A percentile compares a stretch with the other conserved stretches of the same genome.
These are phyloP conservation scores for Stylosanthes scabra DNA, from an alignment of 331 rosid species.

Conservation along the genomic window DNA sequence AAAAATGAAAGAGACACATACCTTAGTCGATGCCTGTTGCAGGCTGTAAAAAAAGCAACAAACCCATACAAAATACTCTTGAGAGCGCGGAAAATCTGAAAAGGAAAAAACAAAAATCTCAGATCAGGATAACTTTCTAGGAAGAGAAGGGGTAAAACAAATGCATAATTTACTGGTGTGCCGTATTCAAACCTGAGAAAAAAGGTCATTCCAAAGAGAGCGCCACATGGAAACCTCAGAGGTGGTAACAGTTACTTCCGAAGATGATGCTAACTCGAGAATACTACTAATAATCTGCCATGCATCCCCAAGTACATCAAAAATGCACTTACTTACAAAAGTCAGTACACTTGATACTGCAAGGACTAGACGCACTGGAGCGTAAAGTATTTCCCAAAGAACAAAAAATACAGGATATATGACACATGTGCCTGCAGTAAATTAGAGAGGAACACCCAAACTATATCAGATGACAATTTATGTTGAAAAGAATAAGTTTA, in stretches of 20 bases:
- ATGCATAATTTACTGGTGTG: conserved; percentile 18
- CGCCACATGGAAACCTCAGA: conserved; percentile 86
- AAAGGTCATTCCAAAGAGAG: conserved; percentile 93
- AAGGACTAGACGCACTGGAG: conserved; percentile 67
- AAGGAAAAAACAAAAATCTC: conserved; percentile 31
- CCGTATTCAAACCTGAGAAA: conserved; percentile 75
- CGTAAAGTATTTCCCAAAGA: conserved; percentile 69
- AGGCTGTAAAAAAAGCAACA: conserved; percentile 85
- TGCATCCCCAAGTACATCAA: conserved; percentile 50
- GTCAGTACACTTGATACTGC: conserved; percentile 54
- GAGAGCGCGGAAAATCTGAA: conserved; percentile 89
- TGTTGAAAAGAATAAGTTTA: conserved; percentile 16
- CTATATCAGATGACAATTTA: conserved; percentile 20
- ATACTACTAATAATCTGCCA: conserved; percentile 65
- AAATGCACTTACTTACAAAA: conserved; percentile 44
- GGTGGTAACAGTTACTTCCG: conserved; percentile 66
- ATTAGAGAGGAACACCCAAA: conserved; percentile 30
- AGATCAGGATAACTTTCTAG: conserved; percentile 38
- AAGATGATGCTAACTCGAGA: conserved; percentile 68
- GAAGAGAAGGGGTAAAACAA: conserved; percentile 15
- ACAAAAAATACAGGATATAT: conserved; percentile 76
- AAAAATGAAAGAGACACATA: conserved; percentile 39
- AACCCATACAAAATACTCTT: conserved; percentile 87
- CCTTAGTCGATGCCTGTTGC: conserved; percentile 99
- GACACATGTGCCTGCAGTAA: conserved; percentile 63